A percentile compares a stretch with the other conserved stretches of the same genome.
Evolutionary conservation across 148 eudicot genomes (phyloP).

Genomic region (Polygonum aviculare): DNA sequence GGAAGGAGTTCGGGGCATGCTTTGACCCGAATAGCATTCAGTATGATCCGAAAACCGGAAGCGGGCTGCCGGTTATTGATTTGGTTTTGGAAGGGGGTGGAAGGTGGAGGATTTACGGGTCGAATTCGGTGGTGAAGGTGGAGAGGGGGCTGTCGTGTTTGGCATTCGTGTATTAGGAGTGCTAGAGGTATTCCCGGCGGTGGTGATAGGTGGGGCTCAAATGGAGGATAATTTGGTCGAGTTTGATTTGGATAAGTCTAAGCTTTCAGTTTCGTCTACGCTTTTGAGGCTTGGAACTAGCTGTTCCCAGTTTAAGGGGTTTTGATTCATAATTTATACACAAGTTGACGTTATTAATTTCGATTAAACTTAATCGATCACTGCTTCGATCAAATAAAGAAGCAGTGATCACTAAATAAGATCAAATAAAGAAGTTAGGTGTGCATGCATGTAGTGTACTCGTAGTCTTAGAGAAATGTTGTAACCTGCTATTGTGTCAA

Average conservation of each 20-base stretch:
- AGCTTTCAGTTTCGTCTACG: not conserved
- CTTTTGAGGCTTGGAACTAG: not conserved
- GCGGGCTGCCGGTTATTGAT: constrained; percentile 13
- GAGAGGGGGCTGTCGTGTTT: constrained; percentile 24
- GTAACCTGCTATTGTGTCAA: too few species aligned
- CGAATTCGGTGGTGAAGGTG: constrained; percentile 33
- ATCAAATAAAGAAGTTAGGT: too few species aligned
- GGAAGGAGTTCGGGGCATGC: constrained; percentile 18
- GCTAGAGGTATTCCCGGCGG: constrained; percentile 17
- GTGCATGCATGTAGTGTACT: too few species aligned
- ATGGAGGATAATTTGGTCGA: constrained; percentile 10
- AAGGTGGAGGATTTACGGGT: constrained; percentile 41
- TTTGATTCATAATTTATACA: too few species aligned
- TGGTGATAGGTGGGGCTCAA: constrained; percentile 14
- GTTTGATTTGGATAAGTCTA: not conserved
- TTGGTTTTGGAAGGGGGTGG: constrained; percentile 21
- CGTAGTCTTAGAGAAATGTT: too few species aligned
- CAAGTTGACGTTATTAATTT: too few species aligned
- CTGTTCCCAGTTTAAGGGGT: constrained; percentile 2
- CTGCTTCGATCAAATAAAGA: too few species aligned
- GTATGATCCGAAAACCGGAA: constrained; percentile 6
- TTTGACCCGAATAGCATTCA: constrained; percentile 12
- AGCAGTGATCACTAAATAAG: too few species aligned
- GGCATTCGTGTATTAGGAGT: constrained; percentile 22
- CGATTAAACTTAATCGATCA: too few species aligned